Conservation (phyloP, 2,329 filamentous ascomycete species). For the Pseudogymnoascus sp. region DNA sequence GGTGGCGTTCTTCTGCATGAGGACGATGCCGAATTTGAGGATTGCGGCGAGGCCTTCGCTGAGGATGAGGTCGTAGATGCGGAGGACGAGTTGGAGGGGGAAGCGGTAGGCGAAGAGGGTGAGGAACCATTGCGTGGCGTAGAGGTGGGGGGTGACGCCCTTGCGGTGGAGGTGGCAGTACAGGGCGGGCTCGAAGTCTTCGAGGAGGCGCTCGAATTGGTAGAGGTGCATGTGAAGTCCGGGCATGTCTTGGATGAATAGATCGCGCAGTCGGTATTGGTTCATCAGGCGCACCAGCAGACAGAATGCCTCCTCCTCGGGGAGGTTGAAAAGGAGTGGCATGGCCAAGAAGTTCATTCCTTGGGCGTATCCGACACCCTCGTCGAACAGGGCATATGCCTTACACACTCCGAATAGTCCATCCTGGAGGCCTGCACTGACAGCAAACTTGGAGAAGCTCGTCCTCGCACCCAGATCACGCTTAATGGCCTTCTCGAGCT, state of each 20-base stretch:
- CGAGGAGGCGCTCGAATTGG: slow-evolving; percentile 87
- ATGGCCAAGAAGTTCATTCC: slow-evolving; percentile 99
- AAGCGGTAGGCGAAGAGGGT: slow-evolving; percentile 98
- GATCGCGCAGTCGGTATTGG: slow-evolving; percentile 83
- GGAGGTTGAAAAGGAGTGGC: slow-evolving; percentile 96
- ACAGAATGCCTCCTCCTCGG: slow-evolving; percentile 93
- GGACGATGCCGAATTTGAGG: slow-evolving; percentile 84
- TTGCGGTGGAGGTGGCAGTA: slow-evolving; percentile 89
- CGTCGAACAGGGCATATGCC: slow-evolving; percentile 92
- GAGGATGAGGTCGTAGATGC: slow-evolving; percentile 92
- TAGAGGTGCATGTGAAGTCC: slow-evolving; percentile 89
- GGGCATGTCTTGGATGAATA: slow-evolving; percentile 95
- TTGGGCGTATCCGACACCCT: slow-evolving; percentile 91
- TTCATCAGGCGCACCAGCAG: slow-evolving; percentile 92
- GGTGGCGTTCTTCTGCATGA: slow-evolving; percentile 90
- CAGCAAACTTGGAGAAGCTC: slow-evolving; percentile 93
- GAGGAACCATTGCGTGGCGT: slow-evolving; percentile 98
- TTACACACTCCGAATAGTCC: slow-evolving; percentile 94
- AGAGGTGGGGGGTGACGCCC: slow-evolving; percentile 82
- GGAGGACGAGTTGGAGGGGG: slow-evolving; percentile 87
- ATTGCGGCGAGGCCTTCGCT: slow-evolving; percentile 91
- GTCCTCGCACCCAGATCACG: slow-evolving; percentile 87
- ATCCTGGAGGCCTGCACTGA: slow-evolving; percentile 84
- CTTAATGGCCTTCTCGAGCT: slow-evolving; percentile 85
- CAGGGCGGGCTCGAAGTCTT: slow-evolving; percentile 87